These are phyloP conservation scores for Grigorovia jiainica DNA, from an alignment of 805 yeast species.

Conservation along the genomic window DNA sequence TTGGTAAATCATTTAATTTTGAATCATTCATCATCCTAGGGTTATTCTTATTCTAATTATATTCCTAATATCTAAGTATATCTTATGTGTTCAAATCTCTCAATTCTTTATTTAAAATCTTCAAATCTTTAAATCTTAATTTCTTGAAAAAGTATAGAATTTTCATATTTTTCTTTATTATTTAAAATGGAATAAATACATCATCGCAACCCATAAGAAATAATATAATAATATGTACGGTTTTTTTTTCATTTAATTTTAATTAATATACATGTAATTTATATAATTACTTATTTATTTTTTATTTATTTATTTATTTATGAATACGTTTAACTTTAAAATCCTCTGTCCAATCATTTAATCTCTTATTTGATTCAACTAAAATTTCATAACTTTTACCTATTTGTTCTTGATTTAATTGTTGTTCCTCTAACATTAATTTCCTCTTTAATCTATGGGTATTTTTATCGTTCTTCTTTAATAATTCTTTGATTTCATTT, in stretches of 20 bases:
- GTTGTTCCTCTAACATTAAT: conserved; percentile 37
- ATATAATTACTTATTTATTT: too few species aligned
- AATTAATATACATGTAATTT: neutral
- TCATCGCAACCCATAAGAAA: too few species aligned
- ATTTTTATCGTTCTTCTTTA: conserved; percentile 10
- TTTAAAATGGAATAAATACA: too few species aligned
- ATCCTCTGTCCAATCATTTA: conserved; percentile 50
- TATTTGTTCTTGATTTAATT: conserved; percentile 29
- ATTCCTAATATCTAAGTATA: neutral
- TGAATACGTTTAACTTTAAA: neutral
- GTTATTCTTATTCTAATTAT: neutral
- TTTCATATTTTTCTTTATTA: too few species aligned
- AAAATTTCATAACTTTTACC: conserved; percentile 19
- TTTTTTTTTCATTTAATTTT: neutral
- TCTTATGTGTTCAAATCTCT: too few species aligned
- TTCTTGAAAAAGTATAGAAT: too few species aligned
- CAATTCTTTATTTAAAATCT: too few species aligned
- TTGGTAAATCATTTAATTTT: neutral
- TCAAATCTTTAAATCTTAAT: too few species aligned
- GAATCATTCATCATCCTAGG: neutral
- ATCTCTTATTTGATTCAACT: conserved; percentile 42
- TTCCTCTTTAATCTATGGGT: conserved; percentile 14
- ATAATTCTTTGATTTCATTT: conserved; percentile 5
- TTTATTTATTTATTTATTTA: neutral
- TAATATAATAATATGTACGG: too few species aligned